Conservation (phyloP, 768 basidiomycete genomes). For the Rhizopogon vinicolor region DNA sequence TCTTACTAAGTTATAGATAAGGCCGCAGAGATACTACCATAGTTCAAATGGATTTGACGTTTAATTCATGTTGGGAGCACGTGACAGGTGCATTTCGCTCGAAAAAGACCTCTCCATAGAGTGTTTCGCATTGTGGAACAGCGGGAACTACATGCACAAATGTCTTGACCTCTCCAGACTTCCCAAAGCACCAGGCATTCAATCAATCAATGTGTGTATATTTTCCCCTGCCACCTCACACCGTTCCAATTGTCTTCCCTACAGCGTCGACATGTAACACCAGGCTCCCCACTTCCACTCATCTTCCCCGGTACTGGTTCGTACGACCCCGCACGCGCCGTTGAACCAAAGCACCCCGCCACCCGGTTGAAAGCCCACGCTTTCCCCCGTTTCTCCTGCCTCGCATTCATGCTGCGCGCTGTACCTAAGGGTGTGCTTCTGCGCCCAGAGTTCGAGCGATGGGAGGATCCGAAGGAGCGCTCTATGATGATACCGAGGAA, state of each 20-base stretch:
- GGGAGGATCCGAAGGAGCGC: neutral
- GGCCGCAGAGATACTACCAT: no score
- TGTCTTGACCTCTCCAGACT: conserved; percentile 10
- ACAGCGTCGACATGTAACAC: neutral
- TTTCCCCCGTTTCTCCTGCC: neutral
- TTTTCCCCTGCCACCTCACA: neutral
- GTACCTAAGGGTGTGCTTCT: conserved; percentile 2
- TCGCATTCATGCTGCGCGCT: conserved; percentile 1
- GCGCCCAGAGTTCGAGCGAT: neutral
- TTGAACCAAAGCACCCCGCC: conserved; percentile 4
- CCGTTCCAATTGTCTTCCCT: no score
- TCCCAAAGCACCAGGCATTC: conserved; percentile 5
- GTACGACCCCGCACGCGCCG: neutral
- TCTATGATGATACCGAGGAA: neutral
- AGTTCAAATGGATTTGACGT: no score
- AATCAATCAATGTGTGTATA: neutral
- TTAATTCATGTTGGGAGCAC: no score
- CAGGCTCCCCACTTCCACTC: conserved; percentile 4
- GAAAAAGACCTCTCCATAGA: no score
- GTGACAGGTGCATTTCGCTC: no score
- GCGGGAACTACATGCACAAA: conserved; percentile 4
- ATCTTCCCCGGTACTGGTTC: neutral
- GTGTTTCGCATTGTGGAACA: no score
- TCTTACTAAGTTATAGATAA: no score
- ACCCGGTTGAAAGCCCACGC: neutral